Base-by-base conservation (phyloP, 306 rosid genomes). In the Ceratonia siliqua region DNA sequence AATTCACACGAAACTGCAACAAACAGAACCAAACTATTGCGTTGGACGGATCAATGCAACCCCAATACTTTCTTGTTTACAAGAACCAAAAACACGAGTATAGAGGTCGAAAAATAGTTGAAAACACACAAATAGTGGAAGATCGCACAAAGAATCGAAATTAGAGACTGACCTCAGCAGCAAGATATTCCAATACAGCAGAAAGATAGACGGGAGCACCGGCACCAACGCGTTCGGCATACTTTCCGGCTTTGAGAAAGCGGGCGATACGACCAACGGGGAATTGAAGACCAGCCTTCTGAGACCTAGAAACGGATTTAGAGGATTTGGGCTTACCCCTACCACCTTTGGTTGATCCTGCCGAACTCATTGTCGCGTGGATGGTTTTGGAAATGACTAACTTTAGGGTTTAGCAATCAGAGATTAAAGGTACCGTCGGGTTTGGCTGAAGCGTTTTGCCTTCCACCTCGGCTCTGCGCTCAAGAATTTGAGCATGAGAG, bases 261-360 rank as follows among this genome's bases (percentile, higher is more conserved):
- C 82, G 72, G 0, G 82, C 82, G 8, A 78, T 70, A 15, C 82
- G 82, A 9, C 82, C 82, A 6, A 78, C 82, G 2, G 82, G 82
- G 55, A 78, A 78, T 10, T 78, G 82, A 52, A 78, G 77, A 39
- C 82, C 82, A 0, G 78, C 82, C 35, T 78, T 78, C 33, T 71
- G 77, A 36, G 82, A 78, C 72, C 82, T 78, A 1, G 82, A 78
- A 5, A 78, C 78, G 1, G 82, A 76, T 67, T 65, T 76, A 1
- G 80, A 36, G 20, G 82, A 28, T 25, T 71, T 78, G 49, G 82
- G 73, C 66, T 78, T 78, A 10, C 82, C 82, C 33, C 78, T 27
- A 2, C 80, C 80, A 5, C 80, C 73, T 43, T 75, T 75, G 55
- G 80, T 65, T n/a, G 79, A 62, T 45, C 71, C 72, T 7, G 28